These are phyloP conservation scores for Salix suchowensis DNA, from an alignment of 345 rosid genomes.

Conservation along the genomic window DNA sequence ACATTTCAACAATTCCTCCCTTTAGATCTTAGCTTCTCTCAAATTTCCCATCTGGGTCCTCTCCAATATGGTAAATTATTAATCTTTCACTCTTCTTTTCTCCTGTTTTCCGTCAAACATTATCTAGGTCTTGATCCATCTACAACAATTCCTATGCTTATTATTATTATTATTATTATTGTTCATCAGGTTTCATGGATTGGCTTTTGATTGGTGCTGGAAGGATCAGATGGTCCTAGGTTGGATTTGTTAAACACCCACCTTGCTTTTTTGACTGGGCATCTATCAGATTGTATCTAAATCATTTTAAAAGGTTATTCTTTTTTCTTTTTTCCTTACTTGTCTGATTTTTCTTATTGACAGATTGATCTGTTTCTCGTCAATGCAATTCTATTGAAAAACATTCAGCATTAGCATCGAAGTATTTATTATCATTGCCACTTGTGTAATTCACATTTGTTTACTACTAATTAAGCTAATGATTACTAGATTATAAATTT, in stretches of 20 bases:
- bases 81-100: slow-evolving; percentile 9
- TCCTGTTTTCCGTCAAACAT: slow-evolving; percentile 30
- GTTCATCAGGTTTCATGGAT: slow-evolving; percentile 27
- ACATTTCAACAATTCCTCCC: slow-evolving; percentile 43
- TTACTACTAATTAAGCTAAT: slow-evolving; percentile 10
- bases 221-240: slow-evolving; percentile 55
- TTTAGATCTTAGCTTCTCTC: slow-evolving; percentile 73
- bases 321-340: slow-evolving; percentile 17
- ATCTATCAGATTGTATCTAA: slow-evolving; percentile 56
- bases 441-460: slow-evolving; percentile 7
- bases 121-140: slow-evolving; percentile 26
- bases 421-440: not conserved
- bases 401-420: not conserved
- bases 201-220: slow-evolving; percentile 34
- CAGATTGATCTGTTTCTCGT: slow-evolving; percentile 26
- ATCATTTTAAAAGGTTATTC: slow-evolving; percentile 28
- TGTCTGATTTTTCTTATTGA: slow-evolving; percentile 24
- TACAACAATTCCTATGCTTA: slow-evolving; percentile 7
- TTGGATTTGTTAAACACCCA: slow-evolving; percentile 51
- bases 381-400: not conserved
- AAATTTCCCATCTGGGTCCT: slow-evolving; percentile 56
- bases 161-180: not conserved
- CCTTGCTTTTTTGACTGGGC: slow-evolving; percentile 40
- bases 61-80: slow-evolving; percentile 49
- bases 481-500: slow-evolving; percentile 15